Evolutionary conservation across 768 basidiomycete genomes (phyloP), one percentile per base, ranked within the genome.

Genomic region (Aureoboletus auriporus): DNA sequence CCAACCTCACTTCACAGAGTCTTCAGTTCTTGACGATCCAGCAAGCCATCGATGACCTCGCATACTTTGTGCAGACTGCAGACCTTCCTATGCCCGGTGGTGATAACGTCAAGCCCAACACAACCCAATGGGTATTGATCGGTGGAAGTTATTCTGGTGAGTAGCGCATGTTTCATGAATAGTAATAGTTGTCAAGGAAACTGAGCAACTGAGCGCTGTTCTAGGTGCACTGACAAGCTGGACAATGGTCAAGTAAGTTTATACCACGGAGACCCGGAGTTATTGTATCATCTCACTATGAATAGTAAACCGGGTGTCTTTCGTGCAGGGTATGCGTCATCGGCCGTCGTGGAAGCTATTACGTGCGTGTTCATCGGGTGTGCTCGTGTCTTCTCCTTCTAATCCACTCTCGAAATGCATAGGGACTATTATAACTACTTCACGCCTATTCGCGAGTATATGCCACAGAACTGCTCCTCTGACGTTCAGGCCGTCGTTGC

Each of bases 31-130:
- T 83, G 59, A 87, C 83, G 2, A 75, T 89, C 40, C 81, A 86
- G 60, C 86, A 89, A 66, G 83, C 84, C 9, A 80, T 86, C 52
- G 80, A 86, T 44, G 86, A 89, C 56, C 64, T 87, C 34, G 83
- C 73, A 12, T 84, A 83, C 63, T 89, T 89, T 57, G 75, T 82
- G 14, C 71, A 82, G 54, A 85, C 77, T 50, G 85, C 78, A 11
- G 65, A 76, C 33, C 74, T 88, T 20, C 82, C 86, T 3, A 82
- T 83, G 78, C 82, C 83, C 0, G 75, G 76, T 46, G 83, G 85
- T 5, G 73, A 81, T 53, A 62, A 76, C 26, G 69, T 88, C 11
- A 76, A 74, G n/a, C 82, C 85, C 1, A 71, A 72, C 41, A 64
- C 66, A 26, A 70, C 71, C 4, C 71, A 72, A 1, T 76, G 75